Conservation (phyloP, 768 basidiomycete genomes). For the Boletus tomentosulus region DNA sequence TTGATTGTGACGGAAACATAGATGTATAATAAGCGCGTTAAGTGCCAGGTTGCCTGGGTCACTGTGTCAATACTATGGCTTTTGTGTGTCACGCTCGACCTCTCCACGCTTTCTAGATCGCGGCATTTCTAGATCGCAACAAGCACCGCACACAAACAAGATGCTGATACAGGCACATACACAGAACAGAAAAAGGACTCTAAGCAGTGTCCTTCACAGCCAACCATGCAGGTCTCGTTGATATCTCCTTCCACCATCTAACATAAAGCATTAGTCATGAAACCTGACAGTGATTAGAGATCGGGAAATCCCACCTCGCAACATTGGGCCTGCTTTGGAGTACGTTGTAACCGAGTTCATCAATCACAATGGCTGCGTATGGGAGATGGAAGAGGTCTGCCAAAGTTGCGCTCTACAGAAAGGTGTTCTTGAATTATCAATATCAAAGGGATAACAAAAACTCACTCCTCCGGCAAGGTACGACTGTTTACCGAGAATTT, state of each 20-base stretch:
- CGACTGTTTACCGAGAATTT: slow-evolving; percentile 46
- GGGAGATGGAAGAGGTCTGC: slow-evolving; percentile 46
- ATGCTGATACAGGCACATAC: neutral
- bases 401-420: slow-evolving; percentile 37
- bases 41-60: too few species aligned
- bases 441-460: neutral
- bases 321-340: slow-evolving; percentile 25
- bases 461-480: slow-evolving; percentile 57
- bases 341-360: slow-evolving; percentile 19
- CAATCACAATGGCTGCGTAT: slow-evolving; percentile 31
- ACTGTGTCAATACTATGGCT: too few species aligned
- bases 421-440: neutral
- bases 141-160: neutral
- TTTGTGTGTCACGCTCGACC: too few species aligned
- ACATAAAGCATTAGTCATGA: neutral
- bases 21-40: too few species aligned
- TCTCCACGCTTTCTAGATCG: neutral
- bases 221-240: slow-evolving; percentile 44
- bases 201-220: slow-evolving; percentile 38
- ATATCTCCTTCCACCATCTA: slow-evolving; percentile 53
- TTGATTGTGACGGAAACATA: too few species aligned
- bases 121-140: neutral
- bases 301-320: slow-evolving; percentile 16
- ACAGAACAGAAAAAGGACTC: neutral
- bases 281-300: too few species aligned